Conservation (phyloP, 768 basidiomycete genomes). For the Amanita inopinata region DNA sequence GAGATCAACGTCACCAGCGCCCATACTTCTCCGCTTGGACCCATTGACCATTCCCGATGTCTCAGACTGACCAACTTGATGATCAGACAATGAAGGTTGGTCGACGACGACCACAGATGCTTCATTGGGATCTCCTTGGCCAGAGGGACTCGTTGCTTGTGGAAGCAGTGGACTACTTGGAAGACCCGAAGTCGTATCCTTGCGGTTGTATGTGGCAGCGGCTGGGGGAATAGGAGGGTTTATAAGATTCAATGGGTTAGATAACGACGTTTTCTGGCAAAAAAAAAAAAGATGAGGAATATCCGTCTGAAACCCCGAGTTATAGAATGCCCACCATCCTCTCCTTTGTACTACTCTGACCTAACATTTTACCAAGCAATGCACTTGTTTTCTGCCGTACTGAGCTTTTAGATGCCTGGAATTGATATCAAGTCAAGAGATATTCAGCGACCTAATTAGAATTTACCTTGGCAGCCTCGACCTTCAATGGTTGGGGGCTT, state of each 20-base stretch:
- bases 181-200: not conserved
- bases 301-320: not conserved
- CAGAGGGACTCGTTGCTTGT: slow-evolving; percentile 19
- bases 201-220: too few species aligned
- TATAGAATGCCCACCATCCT: not conserved
- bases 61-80: slow-evolving; percentile 19
- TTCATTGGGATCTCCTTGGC: slow-evolving; percentile 39
- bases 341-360: slow-evolving; percentile 54
- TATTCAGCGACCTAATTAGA: not conserved
- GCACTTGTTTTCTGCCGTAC: slow-evolving; percentile 75
- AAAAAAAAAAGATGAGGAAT: too few species aligned
- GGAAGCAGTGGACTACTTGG: slow-evolving; percentile 17
- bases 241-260: too few species aligned
- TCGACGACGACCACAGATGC: slow-evolving; percentile 51
- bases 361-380: slow-evolving; percentile 72
- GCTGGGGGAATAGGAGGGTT: too few species aligned
- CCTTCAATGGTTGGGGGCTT: slow-evolving; percentile 33
- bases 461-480: slow-evolving; percentile 23
- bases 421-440: slow-evolving; percentile 4
- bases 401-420: slow-evolving; percentile 46
- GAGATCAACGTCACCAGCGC: slow-evolving; percentile 56
- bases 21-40: slow-evolving; percentile 61
- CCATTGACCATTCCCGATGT: slow-evolving; percentile 18
- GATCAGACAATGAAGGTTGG: slow-evolving; percentile 29
- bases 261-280: too few species aligned